Conservation (phyloP, 2,329 filamentous ascomycete genomes). For the Teratosphaeria destructans region DNA sequence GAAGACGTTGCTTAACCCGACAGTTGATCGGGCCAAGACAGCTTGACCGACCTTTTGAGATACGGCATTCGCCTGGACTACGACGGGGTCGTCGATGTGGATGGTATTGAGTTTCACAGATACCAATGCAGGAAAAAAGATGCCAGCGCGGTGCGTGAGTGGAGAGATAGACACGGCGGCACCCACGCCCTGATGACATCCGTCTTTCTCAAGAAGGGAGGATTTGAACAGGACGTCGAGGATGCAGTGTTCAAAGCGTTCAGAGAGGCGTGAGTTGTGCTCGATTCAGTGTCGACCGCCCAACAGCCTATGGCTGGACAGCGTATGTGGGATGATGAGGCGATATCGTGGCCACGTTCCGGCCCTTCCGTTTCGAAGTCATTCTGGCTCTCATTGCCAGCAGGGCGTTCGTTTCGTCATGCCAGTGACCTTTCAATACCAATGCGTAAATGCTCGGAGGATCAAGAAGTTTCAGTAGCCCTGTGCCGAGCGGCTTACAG, state of each 20-base stretch:
- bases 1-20: neutral
- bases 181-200: conserved; percentile 21
- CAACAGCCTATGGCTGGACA: too few species aligned
- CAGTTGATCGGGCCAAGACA: neutral
- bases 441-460: too few species aligned
- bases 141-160: conserved; percentile 15
- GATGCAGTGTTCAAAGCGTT: neutral
- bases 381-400: too few species aligned
- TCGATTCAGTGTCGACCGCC: too few species aligned
- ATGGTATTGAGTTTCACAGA: neutral
- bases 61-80: neutral
- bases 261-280: neutral
- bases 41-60: neutral
- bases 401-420: too few species aligned
- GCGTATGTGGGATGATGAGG: too few species aligned
- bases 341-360: too few species aligned
- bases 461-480: too few species aligned
- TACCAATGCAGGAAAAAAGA: conserved; percentile 21
- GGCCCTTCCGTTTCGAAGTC: too few species aligned
- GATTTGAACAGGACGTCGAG: neutral
- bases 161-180: conserved; percentile 21
- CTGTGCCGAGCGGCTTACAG: too few species aligned
- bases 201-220: neutral
- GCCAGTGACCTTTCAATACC: too few species aligned
- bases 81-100: neutral